phyloP scores from a whole-genome alignment of 78 protist species.

The Dictyostelium intermedium region DNA sequence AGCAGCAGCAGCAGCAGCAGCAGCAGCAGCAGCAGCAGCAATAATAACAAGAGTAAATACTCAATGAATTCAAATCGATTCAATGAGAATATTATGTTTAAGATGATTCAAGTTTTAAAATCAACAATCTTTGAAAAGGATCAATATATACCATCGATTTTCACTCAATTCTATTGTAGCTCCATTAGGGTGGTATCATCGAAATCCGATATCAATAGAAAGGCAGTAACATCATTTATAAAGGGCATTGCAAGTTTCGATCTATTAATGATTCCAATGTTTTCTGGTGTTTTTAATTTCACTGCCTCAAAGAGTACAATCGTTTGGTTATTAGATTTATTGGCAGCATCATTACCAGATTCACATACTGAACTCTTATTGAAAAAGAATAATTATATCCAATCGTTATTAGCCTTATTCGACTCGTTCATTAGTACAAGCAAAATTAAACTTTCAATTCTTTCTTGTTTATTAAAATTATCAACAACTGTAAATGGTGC shows the following conservation, averaged over 20 bases:
- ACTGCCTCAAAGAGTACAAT: not conserved
- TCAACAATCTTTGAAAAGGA: conserved; percentile 4
- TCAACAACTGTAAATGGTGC: not conserved
- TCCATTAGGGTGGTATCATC: not conserved
- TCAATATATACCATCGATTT: conserved; percentile 30
- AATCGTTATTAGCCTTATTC: not conserved
- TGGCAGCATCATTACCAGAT: not conserved
- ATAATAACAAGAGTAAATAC: not conserved
- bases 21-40: not conserved
- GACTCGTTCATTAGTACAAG: not conserved
- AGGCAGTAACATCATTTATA: not conserved
- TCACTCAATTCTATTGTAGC: conserved; percentile 1
- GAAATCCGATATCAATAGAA: not conserved
- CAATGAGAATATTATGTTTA: not conserved
- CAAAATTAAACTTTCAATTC: not conserved
- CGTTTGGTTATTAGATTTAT: not conserved
- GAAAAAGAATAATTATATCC: not conserved
- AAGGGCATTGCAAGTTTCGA: conserved; percentile 14
- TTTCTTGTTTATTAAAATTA: not conserved
- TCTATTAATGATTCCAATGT: not conserved
- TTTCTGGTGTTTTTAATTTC: not conserved
- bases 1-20: not conserved
- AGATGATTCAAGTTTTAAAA: not conserved
- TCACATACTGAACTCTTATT: not conserved
- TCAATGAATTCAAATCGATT: not conserved